Evolutionary conservation across 345 rosid genomes (phyloP), one percentile per base, ranked within the genome.

Genomic region (Euclidium syriacum): DNA sequence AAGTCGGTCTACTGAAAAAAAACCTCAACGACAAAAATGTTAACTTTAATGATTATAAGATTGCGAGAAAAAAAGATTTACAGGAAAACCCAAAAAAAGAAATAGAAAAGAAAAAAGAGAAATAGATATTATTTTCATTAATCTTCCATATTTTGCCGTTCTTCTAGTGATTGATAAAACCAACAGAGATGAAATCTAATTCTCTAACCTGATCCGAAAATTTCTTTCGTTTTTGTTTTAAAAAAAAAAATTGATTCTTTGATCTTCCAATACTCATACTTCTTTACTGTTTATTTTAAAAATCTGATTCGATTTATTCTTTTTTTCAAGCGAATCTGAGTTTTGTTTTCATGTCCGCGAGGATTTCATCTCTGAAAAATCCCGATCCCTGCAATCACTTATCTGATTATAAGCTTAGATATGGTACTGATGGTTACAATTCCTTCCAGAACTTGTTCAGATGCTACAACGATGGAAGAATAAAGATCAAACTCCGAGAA

Each of bases 361-460:
- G 82, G 56, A 78, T 72, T 68, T 53, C 75, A 66, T 67, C 58
- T 46, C 62, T 52, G 70, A 47, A 79, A 55, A 73, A 67, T 34
- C 86, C 95, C 43, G 80, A 81, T 51, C 81, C 79, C 41, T 91
- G 96, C 82, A 69, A 67, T 47, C 98, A 91, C 75, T 79, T 88
- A 14, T 83, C 90, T 20, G 80, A 83, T 72, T 88, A 83, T 81
- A 88, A 86, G 86, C 83, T 79, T 34, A 85, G 67, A 41, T 65
- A 80, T 71, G 88, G 90, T 38, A 68, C 70, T 52, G 62, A 53
- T 76, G 87, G 82, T 52, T 88, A 74, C 77, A 73, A 65, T 36
- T 76, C 81, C 27, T 75, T 91, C 35, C 77, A 79, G 42, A 75
- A 61, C 25, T 73, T 52, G 71, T 69, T 87, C 67, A 75, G 68